Percentiles rank a stretch among this genome's conserved stretches.
Conservation (phyloP, 2,329 filamentous ascomycete genomes). For the Cryoendolithus antarcticus region DNA sequence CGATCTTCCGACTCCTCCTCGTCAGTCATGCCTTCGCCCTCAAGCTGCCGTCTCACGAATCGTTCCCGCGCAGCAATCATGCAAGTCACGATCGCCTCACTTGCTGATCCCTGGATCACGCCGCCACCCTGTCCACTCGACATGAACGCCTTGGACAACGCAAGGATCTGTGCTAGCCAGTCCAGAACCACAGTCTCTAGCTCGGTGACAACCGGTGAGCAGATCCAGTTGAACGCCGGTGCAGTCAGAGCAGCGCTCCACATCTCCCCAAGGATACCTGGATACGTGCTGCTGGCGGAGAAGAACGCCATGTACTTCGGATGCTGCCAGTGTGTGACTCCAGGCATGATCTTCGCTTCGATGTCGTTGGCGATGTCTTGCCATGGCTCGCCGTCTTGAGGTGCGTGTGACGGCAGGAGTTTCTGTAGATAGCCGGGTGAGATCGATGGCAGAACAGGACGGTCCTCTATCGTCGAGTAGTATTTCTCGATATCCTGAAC, state of each 20-base stretch:
- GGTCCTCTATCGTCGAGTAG: slow-evolving; percentile 60
- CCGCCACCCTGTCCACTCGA: slow-evolving; percentile 70
- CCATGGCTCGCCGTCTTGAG: slow-evolving; percentile 60
- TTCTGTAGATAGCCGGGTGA: slow-evolving; percentile 75
- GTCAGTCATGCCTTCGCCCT: slow-evolving; percentile 31
- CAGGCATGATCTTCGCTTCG: slow-evolving; percentile 75
- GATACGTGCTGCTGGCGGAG: slow-evolving; percentile 69
- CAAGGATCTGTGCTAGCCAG: slow-evolving; percentile 71
- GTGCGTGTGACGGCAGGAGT: slow-evolving; percentile 58
- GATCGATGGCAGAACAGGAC: slow-evolving; percentile 64
- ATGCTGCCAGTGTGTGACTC: slow-evolving; percentile 87
- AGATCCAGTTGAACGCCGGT: slow-evolving; percentile 95
- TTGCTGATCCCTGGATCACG: slow-evolving; percentile 87
- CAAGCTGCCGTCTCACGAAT: slow-evolving; percentile 51
- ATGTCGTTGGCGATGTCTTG: slow-evolving; percentile 70
- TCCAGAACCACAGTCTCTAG: slow-evolving; percentile 87
- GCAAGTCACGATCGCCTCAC: slow-evolving; percentile 73
- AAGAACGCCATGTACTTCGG: slow-evolving; percentile 97
- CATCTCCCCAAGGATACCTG: slow-evolving; percentile 80
- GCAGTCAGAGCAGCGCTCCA: slow-evolving; percentile 81
- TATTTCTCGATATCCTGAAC: slow-evolving; percentile 81
- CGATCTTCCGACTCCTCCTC: slow-evolving; percentile 55
- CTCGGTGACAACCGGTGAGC: slow-evolving; percentile 82
- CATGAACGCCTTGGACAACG: slow-evolving; percentile 59
- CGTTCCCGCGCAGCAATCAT: slow-evolving; percentile 80